Base-by-base conservation (phyloP, 768 basidiomycete genomes). In the Agrocybe praecox region DNA sequence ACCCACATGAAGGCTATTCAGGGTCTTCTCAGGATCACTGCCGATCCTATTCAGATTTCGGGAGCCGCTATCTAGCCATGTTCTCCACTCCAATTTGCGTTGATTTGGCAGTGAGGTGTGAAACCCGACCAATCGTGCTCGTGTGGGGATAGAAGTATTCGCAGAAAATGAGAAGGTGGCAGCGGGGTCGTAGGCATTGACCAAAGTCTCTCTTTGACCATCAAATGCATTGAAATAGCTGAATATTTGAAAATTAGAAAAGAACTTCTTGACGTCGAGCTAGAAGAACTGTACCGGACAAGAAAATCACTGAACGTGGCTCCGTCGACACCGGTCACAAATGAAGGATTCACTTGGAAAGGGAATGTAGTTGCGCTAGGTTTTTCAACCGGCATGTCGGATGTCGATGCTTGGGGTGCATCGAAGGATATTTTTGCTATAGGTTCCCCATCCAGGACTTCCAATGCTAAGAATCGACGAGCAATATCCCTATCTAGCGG, bases 131-230 rank as follows among this genome's bases (percentile, higher is more conserved):
- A 90, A 77, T 46, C 90, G 82, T 0, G 92, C 90, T 15, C 95
- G 89, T 7, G 80, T 69, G 4, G 92, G 92, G 58, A 96, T 90
- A 6, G 83, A 69, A 1, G 95, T 96, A 69, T 95, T 96, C 64
- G 85, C 84, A 18, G 89, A 90, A 69, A 88, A 90, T 1, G 95
- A 97, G 69, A 98, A 95, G 8, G 94, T 96, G n/a, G 96, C 91
- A 11, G 82, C 74, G 0, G 90, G 85, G 57, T 91, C 84, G 69
- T 98, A 99, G 18, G 82, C 92, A 46, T 88, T 78, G 15, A 83
- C 65, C 6, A 98, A 80, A 0, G 78, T 73, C 0, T 80, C 72
- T 17, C 96, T 86, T 60, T 91, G 84, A 18, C 75, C 80, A 69
- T 99, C 97, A 70, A 92, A 96, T 1, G 85, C 69, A 9, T 88